Evolutionary conservation across 2,329 filamentous ascomycete species (phyloP).

Genomic region (Fusarium liriodendri): DNA sequence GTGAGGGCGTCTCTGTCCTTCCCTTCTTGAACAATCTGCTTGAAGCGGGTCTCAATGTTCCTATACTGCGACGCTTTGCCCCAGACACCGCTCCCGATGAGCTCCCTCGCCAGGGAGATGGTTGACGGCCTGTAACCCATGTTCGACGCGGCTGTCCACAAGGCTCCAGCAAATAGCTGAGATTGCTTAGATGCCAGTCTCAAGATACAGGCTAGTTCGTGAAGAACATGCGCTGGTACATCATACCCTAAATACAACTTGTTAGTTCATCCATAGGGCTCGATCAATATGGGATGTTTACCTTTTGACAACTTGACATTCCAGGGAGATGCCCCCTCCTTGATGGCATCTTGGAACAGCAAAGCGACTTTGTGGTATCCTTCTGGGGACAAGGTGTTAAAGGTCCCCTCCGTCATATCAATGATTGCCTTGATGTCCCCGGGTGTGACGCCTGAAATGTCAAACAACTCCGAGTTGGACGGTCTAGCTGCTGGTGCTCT

Average conservation of each 20-base stretch:
- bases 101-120: slow-evolving; percentile 41
- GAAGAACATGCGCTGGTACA: slow-evolving; percentile 34
- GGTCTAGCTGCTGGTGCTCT: slow-evolving; percentile 13
- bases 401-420: slow-evolving; percentile 13
- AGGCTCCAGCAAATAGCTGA: slow-evolving; percentile 30
- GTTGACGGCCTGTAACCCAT: slow-evolving; percentile 46
- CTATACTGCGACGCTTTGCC: slow-evolving; percentile 27
- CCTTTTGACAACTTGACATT: slow-evolving; percentile 34
- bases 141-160: slow-evolving; percentile 49
- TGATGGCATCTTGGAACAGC: slow-evolving; percentile 37
- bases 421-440: slow-evolving; percentile 37
- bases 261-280: slow-evolving; percentile 9
- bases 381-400: slow-evolving; percentile 32
- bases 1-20: slow-evolving; percentile 51
- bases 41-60: slow-evolving; percentile 45
- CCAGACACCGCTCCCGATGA: slow-evolving; percentile 37
- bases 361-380: slow-evolving; percentile 41
- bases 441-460: slow-evolving; percentile 36
- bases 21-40: slow-evolving; percentile 43
- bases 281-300: slow-evolving; percentile 25
- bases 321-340: slow-evolving; percentile 35
- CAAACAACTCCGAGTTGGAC: slow-evolving; percentile 28
- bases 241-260: slow-evolving; percentile 22
- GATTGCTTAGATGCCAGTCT: slow-evolving; percentile 15
- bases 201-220: slow-evolving; percentile 47